These are phyloP conservation scores for Ceratocystis destructans DNA, from an alignment of 2,329 filamentous ascomycete species.

Conservation along the genomic window DNA sequence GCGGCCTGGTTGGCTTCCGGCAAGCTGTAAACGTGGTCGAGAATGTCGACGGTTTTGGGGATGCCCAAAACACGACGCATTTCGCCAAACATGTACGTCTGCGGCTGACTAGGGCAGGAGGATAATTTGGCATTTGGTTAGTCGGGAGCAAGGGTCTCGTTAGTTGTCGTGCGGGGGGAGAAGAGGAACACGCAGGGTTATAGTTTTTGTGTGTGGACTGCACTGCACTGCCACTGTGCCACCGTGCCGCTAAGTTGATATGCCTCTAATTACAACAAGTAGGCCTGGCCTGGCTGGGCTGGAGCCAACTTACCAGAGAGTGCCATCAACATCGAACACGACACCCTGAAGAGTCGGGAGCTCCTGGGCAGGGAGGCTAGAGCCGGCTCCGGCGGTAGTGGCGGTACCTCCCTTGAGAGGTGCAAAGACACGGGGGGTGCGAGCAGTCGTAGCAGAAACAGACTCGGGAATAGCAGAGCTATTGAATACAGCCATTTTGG, in stretches of 20 bases:
- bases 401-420: constrained; percentile 34
- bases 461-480: not conserved
- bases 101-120: constrained; percentile 50
- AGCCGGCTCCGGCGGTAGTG: constrained; percentile 21
- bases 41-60: constrained; percentile 61
- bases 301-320: constrained; percentile 57
- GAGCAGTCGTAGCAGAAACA: not conserved
- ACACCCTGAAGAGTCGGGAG: constrained; percentile 42
- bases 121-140: not conserved
- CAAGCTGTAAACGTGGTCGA: constrained; percentile 71
- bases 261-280: not conserved
- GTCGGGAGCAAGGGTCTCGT: not conserved
- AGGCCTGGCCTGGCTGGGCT: not conserved
- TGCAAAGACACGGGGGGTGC: constrained; percentile 31
- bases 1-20: constrained; percentile 43
- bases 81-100: constrained; percentile 87
- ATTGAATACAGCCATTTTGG: not conserved
- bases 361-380: too few relatives aligned
- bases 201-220: too few relatives aligned
- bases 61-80: constrained; percentile 72
- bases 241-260: not conserved
- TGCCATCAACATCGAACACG: constrained; percentile 92
- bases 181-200: not conserved
- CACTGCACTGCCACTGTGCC: not conserved
- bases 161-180: not conserved